Percentiles rank a stretch among this genome's conserved stretches.
Evolutionary conservation across 129 eudicot species (phyloP).

Genomic region (Flaveria bidentis): DNA sequence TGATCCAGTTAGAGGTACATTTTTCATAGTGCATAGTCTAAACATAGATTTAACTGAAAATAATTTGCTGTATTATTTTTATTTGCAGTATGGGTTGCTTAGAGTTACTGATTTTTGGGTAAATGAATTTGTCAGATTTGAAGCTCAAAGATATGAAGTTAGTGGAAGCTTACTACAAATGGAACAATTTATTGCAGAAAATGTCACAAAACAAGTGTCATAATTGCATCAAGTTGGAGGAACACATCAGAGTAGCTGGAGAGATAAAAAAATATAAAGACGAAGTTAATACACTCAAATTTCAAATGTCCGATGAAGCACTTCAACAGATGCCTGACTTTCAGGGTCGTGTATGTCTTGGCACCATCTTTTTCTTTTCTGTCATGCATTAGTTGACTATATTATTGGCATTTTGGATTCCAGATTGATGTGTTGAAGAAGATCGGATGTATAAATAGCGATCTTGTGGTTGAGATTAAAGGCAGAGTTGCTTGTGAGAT

Average conservation of each 20-base stretch:
- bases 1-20: constrained; percentile 84
- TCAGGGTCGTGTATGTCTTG: constrained; percentile 95
- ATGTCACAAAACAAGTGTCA: constrained; percentile 95
- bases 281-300: constrained; percentile 72
- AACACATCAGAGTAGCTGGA: constrained; percentile 69
- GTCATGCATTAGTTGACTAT: not conserved
- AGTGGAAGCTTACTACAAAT: constrained; percentile 71
- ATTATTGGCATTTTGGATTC: not conserved
- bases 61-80: not conserved
- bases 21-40: not conserved
- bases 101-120: constrained; percentile 3
- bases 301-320: constrained; percentile 99
- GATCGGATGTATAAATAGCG: constrained; percentile 89
- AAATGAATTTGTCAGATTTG: constrained; percentile 53
- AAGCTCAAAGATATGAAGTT: constrained; percentile 69
- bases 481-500: constrained; percentile 99
- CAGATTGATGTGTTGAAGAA: constrained; percentile 93
- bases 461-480: constrained; percentile 90
- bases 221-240: constrained; percentile 84
- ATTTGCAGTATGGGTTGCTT: not conserved
- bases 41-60: not conserved
- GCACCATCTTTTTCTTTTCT: not conserved
- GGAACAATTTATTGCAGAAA: constrained; percentile 72
- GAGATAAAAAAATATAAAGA: constrained; percentile 62
- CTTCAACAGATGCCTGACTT: constrained; percentile 98